Conservation (phyloP, 306 rosid genomes). For the apple (Malus domestica) region DNA sequence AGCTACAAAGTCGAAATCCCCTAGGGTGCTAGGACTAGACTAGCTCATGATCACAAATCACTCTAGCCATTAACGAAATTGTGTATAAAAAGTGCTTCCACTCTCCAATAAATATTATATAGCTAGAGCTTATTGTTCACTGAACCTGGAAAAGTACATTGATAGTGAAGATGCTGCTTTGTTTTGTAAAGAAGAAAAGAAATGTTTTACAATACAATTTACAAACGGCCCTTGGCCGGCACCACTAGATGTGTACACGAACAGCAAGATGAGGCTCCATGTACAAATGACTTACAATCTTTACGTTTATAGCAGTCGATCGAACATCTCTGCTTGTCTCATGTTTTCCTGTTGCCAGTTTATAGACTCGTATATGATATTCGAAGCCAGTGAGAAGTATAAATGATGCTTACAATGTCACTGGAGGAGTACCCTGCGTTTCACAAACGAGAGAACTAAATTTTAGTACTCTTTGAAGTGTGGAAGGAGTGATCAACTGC, state of each 20-base stretch:
- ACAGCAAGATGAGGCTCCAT: constrained; percentile 14
- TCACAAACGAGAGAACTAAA: background rate
- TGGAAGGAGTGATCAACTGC: background rate
- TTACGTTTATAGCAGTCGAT: background rate
- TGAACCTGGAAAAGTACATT: constrained; percentile 1
- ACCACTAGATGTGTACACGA: constrained; percentile 23
- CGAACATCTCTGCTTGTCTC: background rate
- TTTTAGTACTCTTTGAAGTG: constrained; percentile 14
- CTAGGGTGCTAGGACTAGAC: background rate
- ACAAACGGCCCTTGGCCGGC: constrained; percentile 10
- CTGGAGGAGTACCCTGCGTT: constrained; percentile 79
- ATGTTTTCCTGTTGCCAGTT: constrained; percentile 4
- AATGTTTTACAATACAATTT: background rate
- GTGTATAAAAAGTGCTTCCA: background rate
- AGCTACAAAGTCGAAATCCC: background rate
- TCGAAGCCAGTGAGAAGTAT: constrained; percentile 3
- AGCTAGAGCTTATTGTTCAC: background rate
- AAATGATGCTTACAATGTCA: constrained; percentile 52
- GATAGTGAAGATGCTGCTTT: background rate
- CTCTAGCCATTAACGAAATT: background rate
- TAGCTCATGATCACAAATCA: background rate
- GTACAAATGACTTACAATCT: background rate
- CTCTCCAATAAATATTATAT: background rate
- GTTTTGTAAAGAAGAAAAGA: background rate
- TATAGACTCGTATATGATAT: background rate